Conservation (phyloP, 352 stramenopile genomes). For the Phytophthora capsici region DNA sequence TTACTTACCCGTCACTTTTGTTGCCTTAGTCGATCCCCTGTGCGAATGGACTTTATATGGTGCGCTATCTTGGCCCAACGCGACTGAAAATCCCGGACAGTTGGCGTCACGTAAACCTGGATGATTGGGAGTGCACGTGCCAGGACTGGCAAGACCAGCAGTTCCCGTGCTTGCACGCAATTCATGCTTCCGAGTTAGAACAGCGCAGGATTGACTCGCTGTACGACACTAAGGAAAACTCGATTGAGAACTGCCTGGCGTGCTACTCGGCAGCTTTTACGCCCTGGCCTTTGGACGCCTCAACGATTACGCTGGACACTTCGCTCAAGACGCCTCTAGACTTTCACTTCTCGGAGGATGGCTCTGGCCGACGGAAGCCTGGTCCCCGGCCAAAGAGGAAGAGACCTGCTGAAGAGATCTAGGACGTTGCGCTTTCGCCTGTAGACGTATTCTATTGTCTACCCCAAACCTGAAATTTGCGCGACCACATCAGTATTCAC, state of each 20-base stretch:
- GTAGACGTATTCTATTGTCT: conserved; percentile 1
- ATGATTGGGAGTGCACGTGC: conserved; percentile 81
- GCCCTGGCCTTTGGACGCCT: conserved; percentile 67
- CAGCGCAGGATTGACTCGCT: conserved; percentile 76
- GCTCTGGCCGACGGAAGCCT: conserved; percentile 61
- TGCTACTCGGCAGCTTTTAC: conserved; percentile 69
- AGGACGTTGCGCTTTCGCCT: background rate
- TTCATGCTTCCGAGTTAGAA: conserved; percentile 76
- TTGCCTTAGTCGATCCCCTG: conserved; percentile 71
- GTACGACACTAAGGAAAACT: conserved; percentile 73
- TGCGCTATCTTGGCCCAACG: conserved; percentile 68
- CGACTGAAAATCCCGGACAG: conserved; percentile 63
- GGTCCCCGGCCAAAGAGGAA: conserved; percentile 61
- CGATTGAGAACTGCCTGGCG: conserved; percentile 66
- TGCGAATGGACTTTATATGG: conserved; percentile 82
- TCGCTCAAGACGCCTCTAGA: conserved; percentile 72
- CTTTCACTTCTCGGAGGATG: conserved; percentile 63
- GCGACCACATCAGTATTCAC: conserved; percentile 20
- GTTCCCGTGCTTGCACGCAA: conserved; percentile 80
- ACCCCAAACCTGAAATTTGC: background rate
- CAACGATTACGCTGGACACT: conserved; percentile 45
- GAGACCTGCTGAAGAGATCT: background rate
- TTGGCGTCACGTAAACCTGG: conserved; percentile 80
- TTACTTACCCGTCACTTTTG: conserved; percentile 14
- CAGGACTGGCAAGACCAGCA: conserved; percentile 83